These are phyloP conservation scores for Arthroderma sp. DNA, from an alignment of 2,329 filamentous ascomycete species.

Conservation along the genomic window DNA sequence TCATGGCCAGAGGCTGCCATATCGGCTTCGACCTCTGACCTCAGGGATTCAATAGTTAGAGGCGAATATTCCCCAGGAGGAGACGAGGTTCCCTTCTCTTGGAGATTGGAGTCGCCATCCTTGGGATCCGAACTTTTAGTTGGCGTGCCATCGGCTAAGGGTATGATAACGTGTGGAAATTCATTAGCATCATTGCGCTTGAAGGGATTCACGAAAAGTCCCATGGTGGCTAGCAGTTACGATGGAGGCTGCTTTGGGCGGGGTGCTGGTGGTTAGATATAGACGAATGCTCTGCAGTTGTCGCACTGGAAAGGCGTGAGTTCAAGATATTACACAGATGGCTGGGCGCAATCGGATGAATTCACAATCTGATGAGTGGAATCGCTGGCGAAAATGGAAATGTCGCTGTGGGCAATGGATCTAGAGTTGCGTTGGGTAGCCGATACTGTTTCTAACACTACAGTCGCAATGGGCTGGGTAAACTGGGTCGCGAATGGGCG, in stretches of 20 bases:
- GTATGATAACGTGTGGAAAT: constrained; percentile 35
- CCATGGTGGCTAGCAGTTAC: constrained; percentile 6
- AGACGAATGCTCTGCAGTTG: too few species aligned
- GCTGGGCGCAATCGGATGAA: too few species aligned
- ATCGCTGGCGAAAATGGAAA: too few species aligned
- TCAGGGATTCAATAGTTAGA: constrained; percentile 56
- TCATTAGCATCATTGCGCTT: constrained; percentile 33
- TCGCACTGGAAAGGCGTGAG: too few species aligned
- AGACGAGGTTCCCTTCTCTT: constrained; percentile 27
- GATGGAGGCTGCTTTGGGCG: neutral
- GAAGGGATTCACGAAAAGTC: constrained; percentile 30
- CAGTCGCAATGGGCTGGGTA: too few species aligned
- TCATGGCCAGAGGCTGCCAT: constrained; percentile 44
- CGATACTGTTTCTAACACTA: too few species aligned
- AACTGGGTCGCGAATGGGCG: too few species aligned
- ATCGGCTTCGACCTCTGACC: constrained; percentile 53
- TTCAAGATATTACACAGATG: too few species aligned
- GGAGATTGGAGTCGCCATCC: constrained; percentile 21
- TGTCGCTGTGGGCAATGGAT: too few species aligned
- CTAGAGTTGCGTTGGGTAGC: too few species aligned
- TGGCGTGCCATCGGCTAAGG: constrained; percentile 27
- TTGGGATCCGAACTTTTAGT: constrained; percentile 17
- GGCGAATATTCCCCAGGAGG: constrained; percentile 23
- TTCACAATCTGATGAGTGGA: too few species aligned
- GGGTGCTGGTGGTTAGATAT: too few species aligned